Evolutionary conservation across 2,329 filamentous ascomycete species (phyloP).

Genomic region (Chrysoporthe puriensis): DNA sequence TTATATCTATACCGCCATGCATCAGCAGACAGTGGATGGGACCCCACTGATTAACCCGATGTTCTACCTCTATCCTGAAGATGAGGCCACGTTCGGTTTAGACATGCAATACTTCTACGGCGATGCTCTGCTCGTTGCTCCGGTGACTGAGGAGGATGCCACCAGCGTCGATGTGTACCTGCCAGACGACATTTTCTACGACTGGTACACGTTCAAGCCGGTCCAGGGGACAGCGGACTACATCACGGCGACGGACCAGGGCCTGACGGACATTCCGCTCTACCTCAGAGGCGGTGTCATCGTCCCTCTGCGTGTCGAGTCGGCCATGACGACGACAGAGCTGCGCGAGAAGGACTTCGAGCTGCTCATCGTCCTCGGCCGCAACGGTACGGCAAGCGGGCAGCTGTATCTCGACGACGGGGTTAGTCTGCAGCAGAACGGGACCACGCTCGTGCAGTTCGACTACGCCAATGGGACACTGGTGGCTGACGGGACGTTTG

Average conservation of each 20-base stretch:
- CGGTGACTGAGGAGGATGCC: slow-evolving; percentile 48
- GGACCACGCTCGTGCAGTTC: slow-evolving; percentile 63
- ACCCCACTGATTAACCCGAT: slow-evolving; percentile 69
- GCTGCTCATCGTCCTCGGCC: slow-evolving; percentile 68
- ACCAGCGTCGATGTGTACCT: slow-evolving; percentile 51
- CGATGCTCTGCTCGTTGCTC: slow-evolving; percentile 47
- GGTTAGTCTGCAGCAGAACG: slow-evolving; percentile 62
- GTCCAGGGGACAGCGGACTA: slow-evolving; percentile 46
- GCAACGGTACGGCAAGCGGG: slow-evolving; percentile 66
- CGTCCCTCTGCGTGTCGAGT: slow-evolving; percentile 60
- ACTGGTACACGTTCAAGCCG: slow-evolving; percentile 52
- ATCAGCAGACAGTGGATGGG: slow-evolving; percentile 63
- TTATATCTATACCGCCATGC: slow-evolving; percentile 74
- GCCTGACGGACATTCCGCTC: slow-evolving; percentile 62
- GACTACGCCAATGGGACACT: slow-evolving; percentile 58
- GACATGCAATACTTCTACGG: slow-evolving; percentile 55
- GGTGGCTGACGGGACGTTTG: slow-evolving; percentile 56
- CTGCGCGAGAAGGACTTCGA: slow-evolving; percentile 70
- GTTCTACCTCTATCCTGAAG: slow-evolving; percentile 68
- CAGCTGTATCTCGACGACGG: slow-evolving; percentile 80
- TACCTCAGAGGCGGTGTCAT: slow-evolving; percentile 69
- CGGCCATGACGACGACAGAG: slow-evolving; percentile 66
- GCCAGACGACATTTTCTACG: slow-evolving; percentile 53
- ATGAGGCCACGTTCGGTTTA: slow-evolving; percentile 44
- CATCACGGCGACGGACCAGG: slow-evolving; percentile 45